phyloP scores from a whole-genome alignment of 2,329 filamentous ascomycete species.

The Didymella pomorum region DNA sequence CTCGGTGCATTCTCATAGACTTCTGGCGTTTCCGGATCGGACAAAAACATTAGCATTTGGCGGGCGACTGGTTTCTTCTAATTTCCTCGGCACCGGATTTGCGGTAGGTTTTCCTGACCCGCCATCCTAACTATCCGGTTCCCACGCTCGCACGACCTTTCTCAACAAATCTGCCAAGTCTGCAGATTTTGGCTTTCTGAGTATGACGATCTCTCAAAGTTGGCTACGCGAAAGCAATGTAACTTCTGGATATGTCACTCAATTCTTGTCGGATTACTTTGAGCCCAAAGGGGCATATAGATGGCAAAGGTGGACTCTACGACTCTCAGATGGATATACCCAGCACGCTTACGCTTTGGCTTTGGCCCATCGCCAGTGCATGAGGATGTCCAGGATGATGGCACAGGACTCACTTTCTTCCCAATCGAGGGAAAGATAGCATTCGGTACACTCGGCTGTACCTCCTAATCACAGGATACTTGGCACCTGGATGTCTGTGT shows the following conservation, averaged over 20 bases:
- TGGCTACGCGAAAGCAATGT: constrained; percentile 7
- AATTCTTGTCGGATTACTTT: constrained; percentile 16
- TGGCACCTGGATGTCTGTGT: constrained; percentile 15
- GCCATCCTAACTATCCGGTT: constrained; percentile 18
- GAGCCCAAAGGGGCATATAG: constrained; percentile 20
- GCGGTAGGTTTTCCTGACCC: constrained; percentile 17
- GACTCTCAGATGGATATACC: constrained; percentile 14
- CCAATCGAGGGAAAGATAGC: constrained; percentile 8
- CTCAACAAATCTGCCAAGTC: constrained; percentile 8
- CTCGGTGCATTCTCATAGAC: constrained; percentile 37
- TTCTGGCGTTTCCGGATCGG: constrained; percentile 33
- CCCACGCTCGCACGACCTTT: constrained; percentile 16
- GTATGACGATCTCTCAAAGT: neutral
- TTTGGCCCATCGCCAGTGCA: constrained; percentile 9
- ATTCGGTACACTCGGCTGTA: constrained; percentile 20
- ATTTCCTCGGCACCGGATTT: constrained; percentile 18
- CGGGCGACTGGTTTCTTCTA: constrained; percentile 28
- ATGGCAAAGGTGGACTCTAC: constrained; percentile 17
- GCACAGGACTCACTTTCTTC: constrained; percentile 7
- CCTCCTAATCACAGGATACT: constrained; percentile 20
- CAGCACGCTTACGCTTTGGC: constrained; percentile 14
- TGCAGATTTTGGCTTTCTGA: constrained; percentile 3
- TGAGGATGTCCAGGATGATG: constrained; percentile 8
- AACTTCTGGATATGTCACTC: constrained; percentile 7
- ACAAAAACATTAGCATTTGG: constrained; percentile 40